phyloP scores from a whole-genome alignment of 208 protist species.

The Strigomonas culicis region DNA sequence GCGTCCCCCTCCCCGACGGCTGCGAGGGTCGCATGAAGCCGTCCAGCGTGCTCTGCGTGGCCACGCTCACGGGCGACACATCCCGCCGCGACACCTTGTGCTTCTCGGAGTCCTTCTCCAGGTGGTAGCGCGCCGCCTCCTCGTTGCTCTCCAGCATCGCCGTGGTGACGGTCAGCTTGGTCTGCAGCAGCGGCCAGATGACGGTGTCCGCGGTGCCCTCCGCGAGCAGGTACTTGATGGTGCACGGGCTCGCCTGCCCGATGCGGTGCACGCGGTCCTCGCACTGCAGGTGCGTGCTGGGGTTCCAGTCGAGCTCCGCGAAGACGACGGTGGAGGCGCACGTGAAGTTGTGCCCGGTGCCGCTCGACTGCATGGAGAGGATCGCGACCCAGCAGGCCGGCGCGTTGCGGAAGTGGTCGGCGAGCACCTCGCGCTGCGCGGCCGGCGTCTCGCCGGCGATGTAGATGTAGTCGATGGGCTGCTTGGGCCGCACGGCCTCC shows the following conservation, averaged over 20 bases:
- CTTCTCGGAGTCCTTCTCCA: constrained; percentile 32
- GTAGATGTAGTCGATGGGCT: constrained; percentile 87
- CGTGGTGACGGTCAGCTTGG: constrained; percentile 80
- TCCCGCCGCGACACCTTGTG: constrained; percentile 45
- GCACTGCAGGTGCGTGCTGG: constrained; percentile 94
- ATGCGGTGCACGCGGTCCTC: constrained; percentile 97
- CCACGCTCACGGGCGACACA: constrained; percentile 12
- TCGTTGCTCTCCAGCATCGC: constrained; percentile 60
- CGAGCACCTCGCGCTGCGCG: constrained; percentile 56
- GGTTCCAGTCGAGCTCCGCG: constrained; percentile 97
- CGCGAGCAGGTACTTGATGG: constrained; percentile 93
- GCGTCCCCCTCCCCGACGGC: background rate
- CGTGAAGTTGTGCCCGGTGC: constrained; percentile 95
- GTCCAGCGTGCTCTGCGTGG: constrained; percentile 47
- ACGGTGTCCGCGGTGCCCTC: constrained; percentile 88
- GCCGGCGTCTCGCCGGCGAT: constrained; percentile 88
- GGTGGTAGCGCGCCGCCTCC: constrained; percentile 19
- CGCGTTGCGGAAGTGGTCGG: constrained; percentile 75
- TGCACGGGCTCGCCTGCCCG: constrained; percentile 84
- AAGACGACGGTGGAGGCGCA: constrained; percentile 94
- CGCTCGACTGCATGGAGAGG: constrained; percentile 93
- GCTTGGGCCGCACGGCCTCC: constrained; percentile 46
- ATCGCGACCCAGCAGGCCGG: constrained; percentile 78
- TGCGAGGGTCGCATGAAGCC: constrained; percentile 25
- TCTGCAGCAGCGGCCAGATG: constrained; percentile 89